These are phyloP conservation scores for Penicillium waksmanii DNA, from an alignment of 495 filamentous ascomycete species.

Conservation along the genomic window DNA sequence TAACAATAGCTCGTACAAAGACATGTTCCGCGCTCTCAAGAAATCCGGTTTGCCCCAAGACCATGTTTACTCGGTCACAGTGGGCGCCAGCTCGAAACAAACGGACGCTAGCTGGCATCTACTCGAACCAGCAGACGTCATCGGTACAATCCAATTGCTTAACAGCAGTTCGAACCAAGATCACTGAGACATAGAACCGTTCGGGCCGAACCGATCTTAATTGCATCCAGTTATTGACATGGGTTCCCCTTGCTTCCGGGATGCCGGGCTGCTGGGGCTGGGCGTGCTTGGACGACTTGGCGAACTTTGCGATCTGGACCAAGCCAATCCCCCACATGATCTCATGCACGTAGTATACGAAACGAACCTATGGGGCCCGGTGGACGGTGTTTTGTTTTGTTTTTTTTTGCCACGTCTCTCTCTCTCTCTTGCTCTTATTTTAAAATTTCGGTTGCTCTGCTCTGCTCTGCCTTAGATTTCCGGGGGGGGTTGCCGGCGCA, in stretches of 20 bases:
- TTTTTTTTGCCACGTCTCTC: neutral
- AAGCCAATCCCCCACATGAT: neutral
- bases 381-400: neutral
- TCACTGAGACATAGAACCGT: constrained; percentile 17
- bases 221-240: neutral
- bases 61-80: constrained; percentile 82
- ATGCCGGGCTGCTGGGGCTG: neutral
- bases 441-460: neutral
- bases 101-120: constrained; percentile 88
- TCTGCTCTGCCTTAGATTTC: neutral
- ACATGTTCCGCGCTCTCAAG: constrained; percentile 69
- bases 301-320: neutral
- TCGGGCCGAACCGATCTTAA: constrained; percentile 2
- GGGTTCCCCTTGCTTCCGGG: neutral
- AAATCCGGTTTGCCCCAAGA: constrained; percentile 58
- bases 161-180: constrained; percentile 48
- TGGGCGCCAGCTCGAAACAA: constrained; percentile 83
- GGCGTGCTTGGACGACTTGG: neutral
- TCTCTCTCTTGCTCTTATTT: neutral
- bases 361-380: neutral
- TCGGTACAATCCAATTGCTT: constrained; percentile 75
- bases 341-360: constrained; percentile 11
- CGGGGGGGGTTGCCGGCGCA: neutral
- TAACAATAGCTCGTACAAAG: constrained; percentile 28
- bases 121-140: constrained; percentile 83